A percentile compares a stretch with the other conserved stretches of the same genome.
Conservation (phyloP, 1,284 basidiomycete species). For the Trichosporon sp. region DNA sequence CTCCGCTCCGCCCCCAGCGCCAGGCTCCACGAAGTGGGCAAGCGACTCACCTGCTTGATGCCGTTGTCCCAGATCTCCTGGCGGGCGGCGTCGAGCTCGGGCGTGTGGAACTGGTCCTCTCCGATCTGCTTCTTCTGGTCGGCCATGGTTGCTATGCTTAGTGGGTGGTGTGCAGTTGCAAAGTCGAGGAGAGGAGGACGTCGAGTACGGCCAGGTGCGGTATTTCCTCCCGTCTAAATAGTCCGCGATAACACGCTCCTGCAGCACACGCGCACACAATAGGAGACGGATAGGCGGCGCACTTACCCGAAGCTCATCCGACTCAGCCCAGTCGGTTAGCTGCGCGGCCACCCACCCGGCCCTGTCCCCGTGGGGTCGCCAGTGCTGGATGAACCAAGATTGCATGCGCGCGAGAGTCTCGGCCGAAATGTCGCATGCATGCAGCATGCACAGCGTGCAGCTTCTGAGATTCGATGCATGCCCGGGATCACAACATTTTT, state of each 20-base stretch:
- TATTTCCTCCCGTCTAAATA: neutral
- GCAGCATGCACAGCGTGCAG: neutral
- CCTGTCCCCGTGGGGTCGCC: neutral
- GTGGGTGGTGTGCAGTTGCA: neutral
- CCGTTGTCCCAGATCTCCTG: slow-evolving; percentile 18
- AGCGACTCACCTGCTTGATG: slow-evolving; percentile 15
- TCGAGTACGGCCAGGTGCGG: neutral
- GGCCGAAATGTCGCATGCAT: neutral
- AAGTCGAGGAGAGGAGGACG: neutral
- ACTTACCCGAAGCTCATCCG: neutral
- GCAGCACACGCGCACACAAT: too few species aligned
- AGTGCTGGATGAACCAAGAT: neutral
- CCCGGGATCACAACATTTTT: neutral
- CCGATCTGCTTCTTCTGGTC: slow-evolving; percentile 3
- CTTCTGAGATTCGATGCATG: neutral
- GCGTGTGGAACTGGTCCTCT: slow-evolving; percentile 4
- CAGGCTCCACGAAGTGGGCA: neutral
- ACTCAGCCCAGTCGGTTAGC: neutral
- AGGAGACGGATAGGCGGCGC: neutral
- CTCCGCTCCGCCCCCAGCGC: neutral
- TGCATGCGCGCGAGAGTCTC: neutral
- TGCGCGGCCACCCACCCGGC: neutral
- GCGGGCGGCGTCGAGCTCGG: slow-evolving; percentile 14
- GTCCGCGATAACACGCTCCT: neutral
- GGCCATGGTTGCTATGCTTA: neutral